Base-by-base conservation (phyloP, 2,329 filamentous ascomycete species). In the Metarhizium brunneum region DNA sequence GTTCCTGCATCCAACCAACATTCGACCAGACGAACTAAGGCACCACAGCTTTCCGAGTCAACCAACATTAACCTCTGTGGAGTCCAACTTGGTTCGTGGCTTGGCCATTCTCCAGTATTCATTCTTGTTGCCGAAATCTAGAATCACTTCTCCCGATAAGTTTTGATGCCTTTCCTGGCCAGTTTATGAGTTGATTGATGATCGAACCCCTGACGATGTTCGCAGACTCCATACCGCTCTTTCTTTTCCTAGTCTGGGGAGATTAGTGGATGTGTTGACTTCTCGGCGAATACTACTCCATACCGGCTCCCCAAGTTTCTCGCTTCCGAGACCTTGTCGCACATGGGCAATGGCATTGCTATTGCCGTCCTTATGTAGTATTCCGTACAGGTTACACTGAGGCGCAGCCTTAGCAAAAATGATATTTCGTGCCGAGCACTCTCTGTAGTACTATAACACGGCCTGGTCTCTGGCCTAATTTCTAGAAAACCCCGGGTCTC, bases 1-100 rank as follows among this genome's bases (percentile, higher is more conserved):
- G 66, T 67, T 66, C 66, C 65, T 68, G 65, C 65, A 59, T 68
- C 42, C 10, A 30, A 14, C 45, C 45, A 48, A 45, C n/a, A 20
- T 25, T 10, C n/a, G 18, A 20, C 6, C 42, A 13, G 45, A 20
- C 5, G n/a, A 47, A 20, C 13, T 4, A 7, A 7, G 25, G 25
- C 25, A 25, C 25, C 25, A 25, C 25, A 3, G 25, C 25, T 25
- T 25, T 25, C 25, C 25, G 25, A 47, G n/a, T n/a, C n/a, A 25
- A 7, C 20, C 20, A 20, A 47, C 16, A 16, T 18, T 18, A 45
- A 11, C 14, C 45, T 48, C 14, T 48, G 45, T 48, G 20, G 25
- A 30, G 25, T 48, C 25, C 20, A 29, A 25, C 42, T 13, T 48
- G 45, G 43, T 30, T 11, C 13, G 45, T 48, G 45, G 45, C 45